These are phyloP conservation scores for Trametes sanguinea DNA, from an alignment of 768 basidiomycete species.

Conservation along the genomic window DNA sequence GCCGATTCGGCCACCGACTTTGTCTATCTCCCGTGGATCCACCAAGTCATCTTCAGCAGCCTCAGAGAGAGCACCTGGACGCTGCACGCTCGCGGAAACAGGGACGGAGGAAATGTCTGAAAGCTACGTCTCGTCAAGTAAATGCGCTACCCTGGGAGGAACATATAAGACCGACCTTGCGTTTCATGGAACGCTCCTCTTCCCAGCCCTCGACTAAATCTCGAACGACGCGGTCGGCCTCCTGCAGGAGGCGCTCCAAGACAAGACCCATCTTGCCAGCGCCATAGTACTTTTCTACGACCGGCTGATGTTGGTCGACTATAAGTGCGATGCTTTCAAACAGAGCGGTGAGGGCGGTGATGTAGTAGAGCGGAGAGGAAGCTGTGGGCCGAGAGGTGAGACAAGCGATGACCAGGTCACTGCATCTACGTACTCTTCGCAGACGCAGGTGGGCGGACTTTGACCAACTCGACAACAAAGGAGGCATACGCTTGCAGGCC, in stretches of 20 bases:
- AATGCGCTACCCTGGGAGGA: neutral
- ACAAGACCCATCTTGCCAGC: constrained; percentile 82
- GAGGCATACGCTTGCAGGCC: constrained; percentile 90
- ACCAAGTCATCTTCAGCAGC: constrained; percentile 53
- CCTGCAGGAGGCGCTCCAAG: constrained; percentile 71
- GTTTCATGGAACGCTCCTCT: constrained; percentile 81
- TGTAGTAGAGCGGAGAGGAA: constrained; percentile 90
- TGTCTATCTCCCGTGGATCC: constrained; percentile 92
- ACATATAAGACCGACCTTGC: constrained; percentile 54
- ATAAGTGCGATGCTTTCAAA: constrained; percentile 96
- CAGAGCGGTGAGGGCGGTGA: constrained; percentile 84
- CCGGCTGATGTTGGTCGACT: constrained; percentile 95
- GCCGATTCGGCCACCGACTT: constrained; percentile 84
- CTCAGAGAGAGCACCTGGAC: neutral
- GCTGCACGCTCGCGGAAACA: neutral
- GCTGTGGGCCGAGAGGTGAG: constrained; percentile 46
- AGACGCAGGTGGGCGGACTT: constrained; percentile 71
- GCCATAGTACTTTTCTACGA: constrained; percentile 99
- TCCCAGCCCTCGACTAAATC: constrained; percentile 83
- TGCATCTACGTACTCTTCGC: constrained; percentile 66
- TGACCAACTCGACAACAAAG: constrained; percentile 90
- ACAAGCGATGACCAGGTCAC: constrained; percentile 11
- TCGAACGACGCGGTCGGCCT: constrained; percentile 84
- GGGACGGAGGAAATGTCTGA: constrained; percentile 10
- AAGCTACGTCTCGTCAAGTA: constrained; percentile 2